Evolutionary conservation across 305 asterid species (phyloP).

Genomic region (Fraxinus nigra): DNA sequence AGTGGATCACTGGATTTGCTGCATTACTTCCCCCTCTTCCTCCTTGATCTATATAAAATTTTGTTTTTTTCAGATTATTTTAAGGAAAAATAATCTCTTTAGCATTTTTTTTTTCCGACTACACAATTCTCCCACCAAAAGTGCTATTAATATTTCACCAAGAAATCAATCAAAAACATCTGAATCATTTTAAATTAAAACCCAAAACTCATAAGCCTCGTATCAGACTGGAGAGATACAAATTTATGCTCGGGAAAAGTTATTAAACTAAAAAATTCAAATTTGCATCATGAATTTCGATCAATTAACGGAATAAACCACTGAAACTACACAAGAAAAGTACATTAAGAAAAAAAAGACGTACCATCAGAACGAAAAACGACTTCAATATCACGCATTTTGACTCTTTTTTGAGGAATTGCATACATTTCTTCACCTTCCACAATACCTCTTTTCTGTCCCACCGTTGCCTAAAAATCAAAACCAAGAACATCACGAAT

Average conservation of each 20-base stretch:
- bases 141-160: background rate
- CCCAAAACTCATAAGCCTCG: background rate
- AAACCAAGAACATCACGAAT: constrained; percentile 6
- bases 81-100: background rate
- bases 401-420: constrained; percentile 41
- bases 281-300: background rate
- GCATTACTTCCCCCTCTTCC: constrained; percentile 25
- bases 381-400: constrained; percentile 48
- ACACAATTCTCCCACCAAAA: background rate
- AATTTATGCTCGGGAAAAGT: background rate
- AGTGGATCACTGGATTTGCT: constrained; percentile 13
- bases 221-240: background rate
- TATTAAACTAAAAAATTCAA: background rate
- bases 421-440: constrained; percentile 46
- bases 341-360: background rate
- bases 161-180: background rate
- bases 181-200: background rate
- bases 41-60: constrained; percentile 32
- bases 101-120: background rate
- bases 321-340: background rate
- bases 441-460: constrained; percentile 36
- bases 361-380: constrained; percentile 46
- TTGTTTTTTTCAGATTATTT: constrained; percentile 3
- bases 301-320: constrained; percentile 11
- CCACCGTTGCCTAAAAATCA: constrained; percentile 35